Conservation (phyloP, 208 protist genomes). For the Plasmodiophora brassicae region DNA sequence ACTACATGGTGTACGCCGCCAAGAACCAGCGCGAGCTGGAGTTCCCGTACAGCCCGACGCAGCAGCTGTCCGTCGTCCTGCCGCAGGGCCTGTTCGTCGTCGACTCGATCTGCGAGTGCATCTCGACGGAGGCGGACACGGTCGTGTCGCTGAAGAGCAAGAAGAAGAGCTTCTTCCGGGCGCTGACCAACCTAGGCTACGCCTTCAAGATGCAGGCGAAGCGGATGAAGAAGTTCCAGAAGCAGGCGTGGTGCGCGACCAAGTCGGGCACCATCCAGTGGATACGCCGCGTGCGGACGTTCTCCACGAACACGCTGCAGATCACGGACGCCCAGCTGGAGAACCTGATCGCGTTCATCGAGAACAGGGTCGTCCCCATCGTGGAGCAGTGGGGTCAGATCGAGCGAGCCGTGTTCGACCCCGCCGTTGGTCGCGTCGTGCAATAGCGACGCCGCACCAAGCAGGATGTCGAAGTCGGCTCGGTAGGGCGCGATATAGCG, state of each 20-base stretch:
- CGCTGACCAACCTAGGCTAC: conserved; percentile 15
- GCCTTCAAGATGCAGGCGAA: conserved; percentile 21
- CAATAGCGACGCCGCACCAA: too few species aligned
- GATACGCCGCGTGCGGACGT: not conserved
- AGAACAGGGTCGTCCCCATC: not conserved
- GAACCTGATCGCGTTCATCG: not conserved
- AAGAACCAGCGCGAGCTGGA: conserved; percentile 21
- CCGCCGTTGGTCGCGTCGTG: not conserved
- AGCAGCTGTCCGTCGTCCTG: conserved; percentile 4
- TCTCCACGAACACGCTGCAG: conserved; percentile 26
- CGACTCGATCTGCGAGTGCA: conserved; percentile 20
- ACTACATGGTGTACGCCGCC: not conserved
- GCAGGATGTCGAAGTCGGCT: too few species aligned
- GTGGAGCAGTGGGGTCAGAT: not conserved
- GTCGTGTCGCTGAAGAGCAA: conserved; percentile 25
- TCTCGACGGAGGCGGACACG: not conserved
- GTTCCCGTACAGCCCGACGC: not conserved
- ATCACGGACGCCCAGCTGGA: not conserved
- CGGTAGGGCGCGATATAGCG: too few species aligned
- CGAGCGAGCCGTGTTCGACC: not conserved
- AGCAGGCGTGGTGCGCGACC: conserved; percentile 25
- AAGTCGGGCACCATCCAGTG: not conserved
- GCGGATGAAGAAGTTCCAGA: conserved; percentile 33
- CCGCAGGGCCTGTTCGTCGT: conserved; percentile 3
- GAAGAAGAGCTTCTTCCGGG: conserved; percentile 29